These are phyloP conservation scores for Yamadazyma pseudoaaseri DNA, from an alignment of 1,139 yeast species.

Conservation along the genomic window DNA sequence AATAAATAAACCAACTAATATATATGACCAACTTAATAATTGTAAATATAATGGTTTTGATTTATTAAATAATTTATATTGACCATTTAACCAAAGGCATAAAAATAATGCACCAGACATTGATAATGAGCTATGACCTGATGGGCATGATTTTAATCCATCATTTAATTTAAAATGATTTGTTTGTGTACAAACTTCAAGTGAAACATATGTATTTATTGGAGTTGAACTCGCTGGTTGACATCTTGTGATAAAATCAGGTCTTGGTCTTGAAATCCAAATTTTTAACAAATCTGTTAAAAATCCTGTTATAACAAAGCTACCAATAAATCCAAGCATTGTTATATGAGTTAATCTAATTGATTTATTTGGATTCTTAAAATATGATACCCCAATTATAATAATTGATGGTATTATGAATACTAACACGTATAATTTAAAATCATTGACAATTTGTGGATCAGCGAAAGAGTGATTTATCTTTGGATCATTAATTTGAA, in stretches of 20 bases:
- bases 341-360: slow-evolving; percentile 22
- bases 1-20: slow-evolving; percentile 33
- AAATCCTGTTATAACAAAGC: slow-evolving; percentile 21
- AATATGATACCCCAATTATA: slow-evolving; percentile 11
- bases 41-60: slow-evolving; percentile 13
- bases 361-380: slow-evolving; percentile 7
- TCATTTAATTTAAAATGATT: slow-evolving; percentile 37
- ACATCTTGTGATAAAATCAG: slow-evolving; percentile 45
- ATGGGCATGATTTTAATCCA: slow-evolving; percentile 48
- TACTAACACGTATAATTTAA: slow-evolving; percentile 24
- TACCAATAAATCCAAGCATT: slow-evolving; percentile 23
- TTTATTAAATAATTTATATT: slow-evolving; percentile 20
- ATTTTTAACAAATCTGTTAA: slow-evolving; percentile 43
- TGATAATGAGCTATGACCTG: slow-evolving; percentile 47
- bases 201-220: slow-evolving; percentile 26
- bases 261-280: slow-evolving; percentile 49
- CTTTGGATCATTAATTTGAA: slow-evolving; percentile 30
- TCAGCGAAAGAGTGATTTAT: slow-evolving; percentile 49
- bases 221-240: slow-evolving; percentile 35
- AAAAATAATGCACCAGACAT: slow-evolving; percentile 40
- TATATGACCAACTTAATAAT: slow-evolving; percentile 21
- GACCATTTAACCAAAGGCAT: slow-evolving; percentile 42
- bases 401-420: slow-evolving; percentile 22
- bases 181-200: slow-evolving; percentile 38
- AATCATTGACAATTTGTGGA: slow-evolving; percentile 39